Percentiles rank a stretch among this genome's conserved stretches.
Evolutionary conservation across 2,329 filamentous ascomycete genomes (phyloP).

Genomic region (Xylariaceae sp.): DNA sequence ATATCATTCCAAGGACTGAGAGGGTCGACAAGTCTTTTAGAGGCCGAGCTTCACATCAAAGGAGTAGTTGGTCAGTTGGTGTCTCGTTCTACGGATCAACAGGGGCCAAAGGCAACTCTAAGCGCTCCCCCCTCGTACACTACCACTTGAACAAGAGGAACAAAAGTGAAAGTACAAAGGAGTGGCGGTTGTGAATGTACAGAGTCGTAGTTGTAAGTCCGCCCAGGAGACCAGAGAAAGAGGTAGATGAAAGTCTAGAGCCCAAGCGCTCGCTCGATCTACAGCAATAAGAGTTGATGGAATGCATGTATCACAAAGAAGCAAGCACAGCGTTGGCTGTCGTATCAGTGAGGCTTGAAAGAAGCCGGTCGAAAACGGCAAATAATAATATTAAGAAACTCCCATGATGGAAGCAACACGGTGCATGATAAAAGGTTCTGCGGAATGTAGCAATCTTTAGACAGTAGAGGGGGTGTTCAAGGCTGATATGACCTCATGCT

Average conservation of each 20-base stretch:
- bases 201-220: neutral
- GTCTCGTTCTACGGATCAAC: too few species aligned
- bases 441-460: constrained; percentile 20
- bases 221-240: neutral
- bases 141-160: neutral
- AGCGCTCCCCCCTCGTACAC: neutral
- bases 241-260: neutral
- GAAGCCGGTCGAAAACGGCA: constrained; percentile 20
- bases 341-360: constrained; percentile 12
- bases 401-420: neutral
- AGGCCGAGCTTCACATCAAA: neutral
- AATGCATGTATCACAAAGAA: constrained; percentile 30
- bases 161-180: constrained; percentile 17
- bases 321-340: constrained; percentile 11
- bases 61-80: neutral
- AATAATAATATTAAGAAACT: constrained; percentile 2
- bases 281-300: neutral
- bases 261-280: neutral
- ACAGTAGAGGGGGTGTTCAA: constrained; percentile 17
- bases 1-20: neutral
- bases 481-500: constrained; percentile 25
- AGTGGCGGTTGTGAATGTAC: neutral
- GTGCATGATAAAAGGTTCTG: constrained; percentile 7
- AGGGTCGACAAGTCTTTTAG: neutral
- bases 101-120: too few species aligned